A percentile compares a stretch with the other conserved stretches of the same genome.
phyloP scores from a whole-genome alignment of 352 stramenopile species.

The Pythium chondricola region DNA sequence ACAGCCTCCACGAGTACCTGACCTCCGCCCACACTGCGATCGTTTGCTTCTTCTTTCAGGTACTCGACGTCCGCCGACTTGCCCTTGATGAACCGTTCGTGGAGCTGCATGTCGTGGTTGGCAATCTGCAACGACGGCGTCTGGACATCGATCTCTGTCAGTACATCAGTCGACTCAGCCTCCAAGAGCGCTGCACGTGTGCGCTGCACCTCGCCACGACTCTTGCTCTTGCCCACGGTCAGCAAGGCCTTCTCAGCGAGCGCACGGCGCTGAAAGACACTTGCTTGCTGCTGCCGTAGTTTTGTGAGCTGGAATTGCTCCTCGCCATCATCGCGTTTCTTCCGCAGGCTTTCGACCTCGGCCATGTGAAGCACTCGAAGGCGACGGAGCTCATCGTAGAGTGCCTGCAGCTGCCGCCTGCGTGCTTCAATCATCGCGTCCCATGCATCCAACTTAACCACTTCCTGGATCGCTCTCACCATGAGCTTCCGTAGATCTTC shows the following conservation, averaged over 20 bases:
- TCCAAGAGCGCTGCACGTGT: slow-evolving; percentile 17
- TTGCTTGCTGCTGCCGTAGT: slow-evolving; percentile 43
- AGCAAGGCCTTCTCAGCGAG: slow-evolving; percentile 34
- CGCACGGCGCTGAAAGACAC: slow-evolving; percentile 39
- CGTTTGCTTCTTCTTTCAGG: slow-evolving; percentile 22
- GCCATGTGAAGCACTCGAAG: slow-evolving; percentile 57
- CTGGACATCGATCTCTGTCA: slow-evolving; percentile 34
- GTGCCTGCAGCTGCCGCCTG: slow-evolving; percentile 43
- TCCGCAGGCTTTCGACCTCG: slow-evolving; percentile 49
- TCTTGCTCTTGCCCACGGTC: slow-evolving; percentile 19
- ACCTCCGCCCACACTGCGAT: slow-evolving; percentile 9
- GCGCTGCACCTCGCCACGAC: slow-evolving; percentile 24
- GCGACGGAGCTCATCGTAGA: slow-evolving; percentile 48
- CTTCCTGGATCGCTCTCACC: slow-evolving; percentile 37
- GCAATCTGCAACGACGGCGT: slow-evolving; percentile 57
- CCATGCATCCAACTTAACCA: slow-evolving; percentile 56
- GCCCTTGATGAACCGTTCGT: slow-evolving; percentile 62
- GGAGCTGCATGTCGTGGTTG: slow-evolving; percentile 61
- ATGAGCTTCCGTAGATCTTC: slow-evolving; percentile 55
- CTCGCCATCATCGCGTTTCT: slow-evolving; percentile 59
- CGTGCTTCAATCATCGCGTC: slow-evolving; percentile 58
- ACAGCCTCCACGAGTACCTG: slow-evolving; percentile 5
- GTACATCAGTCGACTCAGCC: slow-evolving; percentile 8
- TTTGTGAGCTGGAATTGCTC: slow-evolving; percentile 57
- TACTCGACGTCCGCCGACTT: slow-evolving; percentile 59